These are phyloP conservation scores for Ganoderma sinense DNA, from an alignment of 1,284 basidiomycete species.

Conservation along the genomic window DNA sequence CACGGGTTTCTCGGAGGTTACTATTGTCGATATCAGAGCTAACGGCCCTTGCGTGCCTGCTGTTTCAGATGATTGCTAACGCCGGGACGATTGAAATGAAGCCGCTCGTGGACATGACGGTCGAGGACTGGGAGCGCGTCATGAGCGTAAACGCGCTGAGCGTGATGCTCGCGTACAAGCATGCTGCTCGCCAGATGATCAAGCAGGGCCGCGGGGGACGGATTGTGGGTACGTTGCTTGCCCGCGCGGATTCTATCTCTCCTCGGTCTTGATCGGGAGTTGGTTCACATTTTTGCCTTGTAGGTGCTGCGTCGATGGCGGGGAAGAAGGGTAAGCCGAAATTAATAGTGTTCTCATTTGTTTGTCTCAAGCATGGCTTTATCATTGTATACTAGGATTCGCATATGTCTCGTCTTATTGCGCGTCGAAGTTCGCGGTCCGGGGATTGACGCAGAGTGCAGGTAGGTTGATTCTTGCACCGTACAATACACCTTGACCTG, in stretches of 20 bases:
- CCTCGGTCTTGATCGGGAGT: not conserved
- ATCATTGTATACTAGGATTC: constrained; percentile 19
- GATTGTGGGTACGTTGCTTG: constrained; percentile 36
- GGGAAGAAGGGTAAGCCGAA: constrained; percentile 31
- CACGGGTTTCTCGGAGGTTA: not conserved
- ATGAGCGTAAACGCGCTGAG: constrained; percentile 39
- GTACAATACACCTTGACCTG: too few relatives aligned
- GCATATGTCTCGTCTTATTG: constrained; percentile 29
- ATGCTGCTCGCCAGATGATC: constrained; percentile 37
- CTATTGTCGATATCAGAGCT: not conserved
- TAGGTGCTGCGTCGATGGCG: constrained; percentile 33
- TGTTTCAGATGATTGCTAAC: constrained; percentile 40
- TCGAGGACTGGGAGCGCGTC: constrained; percentile 33
- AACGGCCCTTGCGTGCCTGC: not conserved
- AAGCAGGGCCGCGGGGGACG: constrained; percentile 42
- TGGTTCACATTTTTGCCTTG: not conserved
- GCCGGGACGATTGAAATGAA: constrained; percentile 31
- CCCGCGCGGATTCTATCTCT: not conserved
- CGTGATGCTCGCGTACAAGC: constrained; percentile 42
- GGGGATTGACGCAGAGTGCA: constrained; percentile 42
- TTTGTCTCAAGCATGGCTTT: not conserved
- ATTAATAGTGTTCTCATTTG: not conserved
- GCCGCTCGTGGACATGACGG: constrained; percentile 26
- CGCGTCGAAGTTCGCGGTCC: constrained; percentile 44
- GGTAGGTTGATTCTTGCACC: constrained; percentile 19